Base-by-base conservation (phyloP, 352 stramenopile genomes). In the Pythium sukuiense region DNA sequence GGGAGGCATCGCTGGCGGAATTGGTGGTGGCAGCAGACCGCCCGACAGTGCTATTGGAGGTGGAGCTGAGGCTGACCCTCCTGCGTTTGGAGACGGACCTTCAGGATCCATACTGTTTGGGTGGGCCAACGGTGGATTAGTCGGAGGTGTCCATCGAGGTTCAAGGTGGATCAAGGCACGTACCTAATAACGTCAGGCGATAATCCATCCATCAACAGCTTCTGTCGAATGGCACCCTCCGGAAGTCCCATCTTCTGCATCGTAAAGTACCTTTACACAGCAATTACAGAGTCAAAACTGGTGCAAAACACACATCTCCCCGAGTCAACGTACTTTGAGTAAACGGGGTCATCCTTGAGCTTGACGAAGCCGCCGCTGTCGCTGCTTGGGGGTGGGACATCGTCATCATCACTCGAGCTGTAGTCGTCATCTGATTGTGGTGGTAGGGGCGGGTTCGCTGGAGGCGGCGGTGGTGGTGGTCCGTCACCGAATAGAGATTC, bases 181-280 rank as follows among this genome's bases (percentile, higher is more conserved):
- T 74, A 90, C 86, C 82, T 88, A 14, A 95, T 62, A 63, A 95
- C 91, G 49, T 92, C 84, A 0, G 81, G 50, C 6, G 74, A 83
- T 16, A 95, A 73, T 27, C 83, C 84, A 59, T 95, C 84, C 79
- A 95, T 85, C 70, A 80, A 77, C 29, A 95, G 55, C 61, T 95
- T 95, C 49, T 95, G 86, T 32, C 87, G 76, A 71, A 95, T 92
- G 3, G 89, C 75, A 0, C 80, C 81, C 45, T 95, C 86, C 0
- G 86, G 84, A 72, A 95, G 85, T 1, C 83, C 84, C 45, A 95
- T 72, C 59, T 92, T 93, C 39, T 80, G 72, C 86, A 95, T 95
- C 69, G 76, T 90, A 59, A 95, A 95, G 69, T 93, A 94, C 63
- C 85, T 93, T 57, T 18, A 61, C 16, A 46, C 20, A 24, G 20